phyloP scores from a whole-genome alignment of 2,329 filamentous ascomycete species.

The Penicillium sp. region DNA sequence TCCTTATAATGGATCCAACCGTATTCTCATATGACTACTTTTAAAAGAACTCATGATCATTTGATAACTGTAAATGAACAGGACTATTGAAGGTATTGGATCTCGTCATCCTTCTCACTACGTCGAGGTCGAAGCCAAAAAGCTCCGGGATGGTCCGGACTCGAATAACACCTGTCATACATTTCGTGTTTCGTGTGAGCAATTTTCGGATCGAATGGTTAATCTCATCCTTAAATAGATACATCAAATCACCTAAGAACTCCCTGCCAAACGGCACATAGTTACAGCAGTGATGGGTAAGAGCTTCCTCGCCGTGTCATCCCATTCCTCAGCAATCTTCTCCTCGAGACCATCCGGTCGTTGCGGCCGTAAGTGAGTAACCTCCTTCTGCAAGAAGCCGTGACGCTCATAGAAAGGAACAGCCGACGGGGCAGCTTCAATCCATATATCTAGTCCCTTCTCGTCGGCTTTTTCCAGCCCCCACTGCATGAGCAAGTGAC shows the following conservation, averaged over 20 bases:
- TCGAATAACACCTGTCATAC: too few species aligned
- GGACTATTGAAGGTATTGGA: too few species aligned
- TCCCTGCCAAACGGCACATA: neutral
- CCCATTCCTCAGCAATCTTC: constrained; percentile 2
- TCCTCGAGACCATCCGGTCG: neutral
- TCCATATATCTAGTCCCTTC: constrained; percentile 9
- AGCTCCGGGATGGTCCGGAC: too few species aligned
- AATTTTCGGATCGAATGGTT: too few species aligned
- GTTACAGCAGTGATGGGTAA: neutral
- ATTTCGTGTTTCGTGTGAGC: too few species aligned
- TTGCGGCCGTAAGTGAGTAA: neutral
- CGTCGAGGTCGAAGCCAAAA: too few species aligned
- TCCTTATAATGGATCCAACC: too few species aligned
- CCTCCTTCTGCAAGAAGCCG: constrained; percentile 6
- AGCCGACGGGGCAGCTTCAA: constrained; percentile 11
- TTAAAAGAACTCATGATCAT: too few species aligned
- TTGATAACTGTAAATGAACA: too few species aligned
- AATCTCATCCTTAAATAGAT: neutral
- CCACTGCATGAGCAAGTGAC: constrained; percentile 10
- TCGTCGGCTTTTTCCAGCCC: constrained; percentile 6
- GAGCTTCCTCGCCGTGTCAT: neutral
- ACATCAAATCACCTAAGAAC: neutral
- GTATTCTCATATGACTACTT: too few species aligned
- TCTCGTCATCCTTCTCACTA: too few species aligned
- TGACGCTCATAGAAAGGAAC: constrained; percentile 10